Evolutionary conservation across 2,329 filamentous ascomycete genomes (phyloP), one percentile per base, ranked within the genome.

Genomic region (Pestalotiopsis fici): DNA sequence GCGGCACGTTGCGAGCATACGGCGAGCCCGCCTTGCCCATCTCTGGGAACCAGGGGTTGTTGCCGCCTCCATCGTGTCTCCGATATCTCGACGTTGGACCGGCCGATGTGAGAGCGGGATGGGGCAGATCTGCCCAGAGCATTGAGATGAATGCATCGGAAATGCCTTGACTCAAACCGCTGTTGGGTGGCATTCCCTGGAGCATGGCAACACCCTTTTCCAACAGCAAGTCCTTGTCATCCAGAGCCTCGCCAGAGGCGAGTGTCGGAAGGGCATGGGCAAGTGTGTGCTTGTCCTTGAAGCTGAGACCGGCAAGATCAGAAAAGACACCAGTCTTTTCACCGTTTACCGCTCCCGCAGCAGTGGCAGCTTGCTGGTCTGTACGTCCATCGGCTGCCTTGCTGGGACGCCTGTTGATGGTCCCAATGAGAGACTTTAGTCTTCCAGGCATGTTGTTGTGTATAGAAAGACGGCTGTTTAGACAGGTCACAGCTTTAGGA

Each of bases 171-270:
- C 81, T 80, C n/a, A 86, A 76, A 13, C 83, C 80, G 70, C 83
- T 86, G 74, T 86, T 83, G 15, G 76, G 69, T 9, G 84, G 84
- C n/a, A 86, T 74, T 1, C 77, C 75, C 69, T 86, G 84, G 23
- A 87, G 79, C 82, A 87, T 85, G 13, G 81, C 74, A 1, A 87
- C 84, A 21, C 83, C 85, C 75, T 86, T 76, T 70, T 87, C 85
- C 23, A 86, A 79, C 66, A 85, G 66, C 4, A 82, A 73, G 37
- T 84, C 76, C 71, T 84, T 84, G 71, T 85, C 83, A 69, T 85
- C 76, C 67, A 84, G 66, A 5, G 83, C 82, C 57, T 82, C 78
- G n/a, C 83, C 82, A 21, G 79, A 78, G 2, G 81, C 81, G 50
- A 84, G 71, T 2, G 79, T 80, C 4, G 78, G 78, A 54, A 84